Conservation (phyloP, 805 yeast species). For the Candida incommunis region DNA sequence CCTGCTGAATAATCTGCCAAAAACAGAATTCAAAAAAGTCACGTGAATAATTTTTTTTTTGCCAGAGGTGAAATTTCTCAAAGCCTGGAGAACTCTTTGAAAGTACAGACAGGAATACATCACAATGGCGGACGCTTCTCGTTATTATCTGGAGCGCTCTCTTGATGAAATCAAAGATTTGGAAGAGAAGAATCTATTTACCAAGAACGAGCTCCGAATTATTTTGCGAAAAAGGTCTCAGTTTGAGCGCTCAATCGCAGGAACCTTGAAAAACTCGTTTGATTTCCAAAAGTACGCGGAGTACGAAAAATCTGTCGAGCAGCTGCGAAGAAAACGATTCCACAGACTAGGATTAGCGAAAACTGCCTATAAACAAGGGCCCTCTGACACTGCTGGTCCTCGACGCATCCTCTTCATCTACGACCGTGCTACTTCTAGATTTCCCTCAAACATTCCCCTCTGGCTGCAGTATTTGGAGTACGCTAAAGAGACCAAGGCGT, state of each 20-base stretch:
- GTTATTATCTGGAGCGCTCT: constrained; percentile 48
- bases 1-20: too few species aligned
- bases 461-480: constrained; percentile 69
- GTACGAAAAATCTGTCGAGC: constrained; percentile 70
- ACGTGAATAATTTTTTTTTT: not conserved
- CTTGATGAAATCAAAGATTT: constrained; percentile 90
- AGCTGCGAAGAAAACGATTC: constrained; percentile 57
- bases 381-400: constrained; percentile 78
- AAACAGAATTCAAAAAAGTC: too few species aligned
- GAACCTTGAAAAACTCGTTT: constrained; percentile 57
- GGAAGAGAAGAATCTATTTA: constrained; percentile 65
- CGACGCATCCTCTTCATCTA: constrained; percentile 70
- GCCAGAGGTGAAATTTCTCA: not conserved
- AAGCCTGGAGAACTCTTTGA: too few species aligned
- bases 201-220: constrained; percentile 63
- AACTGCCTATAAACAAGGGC: constrained; percentile 31
- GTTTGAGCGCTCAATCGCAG: constrained; percentile 73
- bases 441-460: constrained; percentile 58
- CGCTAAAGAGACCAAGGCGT: constrained; percentile 22
- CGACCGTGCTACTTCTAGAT: constrained; percentile 69
- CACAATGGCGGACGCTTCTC: constrained; percentile 37
- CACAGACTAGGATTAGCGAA: constrained; percentile 35
- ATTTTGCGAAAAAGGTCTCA: constrained; percentile 91
- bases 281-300: constrained; percentile 71
- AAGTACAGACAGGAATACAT: not conserved